A percentile compares a stretch with the other conserved stretches of the same genome.
phyloP scores from a whole-genome alignment of 495 filamentous ascomycete genomes.

The Apiosordaria backusii region DNA sequence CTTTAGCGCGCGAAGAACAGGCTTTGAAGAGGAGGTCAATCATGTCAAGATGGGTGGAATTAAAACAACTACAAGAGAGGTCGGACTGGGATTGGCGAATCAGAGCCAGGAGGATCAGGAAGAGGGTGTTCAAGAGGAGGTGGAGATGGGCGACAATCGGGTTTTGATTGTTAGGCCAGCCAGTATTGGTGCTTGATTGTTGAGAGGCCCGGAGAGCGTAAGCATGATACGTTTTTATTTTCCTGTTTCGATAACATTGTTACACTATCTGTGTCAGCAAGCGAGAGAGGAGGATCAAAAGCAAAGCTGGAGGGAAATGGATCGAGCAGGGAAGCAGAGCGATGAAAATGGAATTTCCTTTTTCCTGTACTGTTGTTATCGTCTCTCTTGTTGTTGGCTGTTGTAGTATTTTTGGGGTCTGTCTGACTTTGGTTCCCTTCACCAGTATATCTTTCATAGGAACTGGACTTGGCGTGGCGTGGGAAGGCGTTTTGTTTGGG shows the following conservation, averaged over 20 bases:
- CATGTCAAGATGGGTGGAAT: not conserved
- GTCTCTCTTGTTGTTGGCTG: conserved; percentile 8
- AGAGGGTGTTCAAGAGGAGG: not conserved
- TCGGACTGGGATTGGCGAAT: not conserved
- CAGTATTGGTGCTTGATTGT: too few relatives aligned
- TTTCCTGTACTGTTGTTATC: not conserved
- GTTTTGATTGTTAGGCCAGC: not conserved
- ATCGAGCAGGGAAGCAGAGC: not conserved
- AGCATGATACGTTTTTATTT: not conserved
- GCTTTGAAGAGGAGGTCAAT: not conserved
- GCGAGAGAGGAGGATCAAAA: not conserved
- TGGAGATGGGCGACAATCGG: not conserved
- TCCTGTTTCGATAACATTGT: not conserved
- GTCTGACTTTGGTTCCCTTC: too few relatives aligned
- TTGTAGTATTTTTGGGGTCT: too few relatives aligned
- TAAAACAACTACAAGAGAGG: not conserved
- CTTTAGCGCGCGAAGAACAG: not conserved
- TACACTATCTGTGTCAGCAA: not conserved
- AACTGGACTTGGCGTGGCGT: too few relatives aligned
- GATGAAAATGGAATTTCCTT: not conserved
- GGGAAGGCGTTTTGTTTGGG: too few relatives aligned
- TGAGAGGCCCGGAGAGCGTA: not conserved
- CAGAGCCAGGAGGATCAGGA: not conserved
- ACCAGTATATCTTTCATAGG: too few relatives aligned
- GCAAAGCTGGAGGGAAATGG: too few relatives aligned